Percentiles rank a stretch among this genome's conserved stretches.
phyloP scores from a whole-genome alignment of 1,139 yeast genomes.

The Yamadazyma spencermartinsiae region DNA sequence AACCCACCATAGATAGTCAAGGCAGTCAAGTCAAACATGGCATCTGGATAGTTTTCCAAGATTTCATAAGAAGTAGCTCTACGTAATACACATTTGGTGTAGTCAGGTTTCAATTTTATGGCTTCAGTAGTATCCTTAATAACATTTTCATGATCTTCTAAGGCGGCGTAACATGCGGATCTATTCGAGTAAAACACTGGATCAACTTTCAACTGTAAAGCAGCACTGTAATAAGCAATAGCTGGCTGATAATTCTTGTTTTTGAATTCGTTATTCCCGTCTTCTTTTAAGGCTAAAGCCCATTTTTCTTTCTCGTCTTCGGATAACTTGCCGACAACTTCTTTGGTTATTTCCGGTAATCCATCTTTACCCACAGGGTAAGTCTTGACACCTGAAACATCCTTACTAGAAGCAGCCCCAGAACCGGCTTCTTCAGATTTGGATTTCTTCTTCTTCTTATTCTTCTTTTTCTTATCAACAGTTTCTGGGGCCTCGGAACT shows the following conservation, averaged over 20 bases:
- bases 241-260: slow-evolving; percentile 70
- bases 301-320: slow-evolving; percentile 62
- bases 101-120: slow-evolving; percentile 80
- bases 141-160: slow-evolving; percentile 77
- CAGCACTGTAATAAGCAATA: slow-evolving; percentile 72
- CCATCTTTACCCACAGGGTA: slow-evolving; percentile 56
- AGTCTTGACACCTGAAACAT: slow-evolving; percentile 17
- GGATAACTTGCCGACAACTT: slow-evolving; percentile 45
- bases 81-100: slow-evolving; percentile 79
- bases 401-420: slow-evolving; percentile 12
- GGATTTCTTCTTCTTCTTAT: slow-evolving; percentile 30
- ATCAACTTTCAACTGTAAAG: slow-evolving; percentile 72
- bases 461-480: slow-evolving; percentile 34
- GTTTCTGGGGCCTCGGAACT: slow-evolving; percentile 21
- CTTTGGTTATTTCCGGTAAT: slow-evolving; percentile 55
- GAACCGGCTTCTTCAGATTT: slow-evolving; percentile 22
- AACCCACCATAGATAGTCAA: slow-evolving; percentile 76
- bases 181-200: slow-evolving; percentile 91
- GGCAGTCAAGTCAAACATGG: slow-evolving; percentile 91
- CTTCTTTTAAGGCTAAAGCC: slow-evolving; percentile 80
- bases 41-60: slow-evolving; percentile 74
- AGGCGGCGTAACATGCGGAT: slow-evolving; percentile 91
- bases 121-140: slow-evolving; percentile 88
- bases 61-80: slow-evolving; percentile 87
- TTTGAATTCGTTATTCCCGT: slow-evolving; percentile 82